Base-by-base conservation (phyloP, 345 rosid species). In the Erodium maritimum region DNA sequence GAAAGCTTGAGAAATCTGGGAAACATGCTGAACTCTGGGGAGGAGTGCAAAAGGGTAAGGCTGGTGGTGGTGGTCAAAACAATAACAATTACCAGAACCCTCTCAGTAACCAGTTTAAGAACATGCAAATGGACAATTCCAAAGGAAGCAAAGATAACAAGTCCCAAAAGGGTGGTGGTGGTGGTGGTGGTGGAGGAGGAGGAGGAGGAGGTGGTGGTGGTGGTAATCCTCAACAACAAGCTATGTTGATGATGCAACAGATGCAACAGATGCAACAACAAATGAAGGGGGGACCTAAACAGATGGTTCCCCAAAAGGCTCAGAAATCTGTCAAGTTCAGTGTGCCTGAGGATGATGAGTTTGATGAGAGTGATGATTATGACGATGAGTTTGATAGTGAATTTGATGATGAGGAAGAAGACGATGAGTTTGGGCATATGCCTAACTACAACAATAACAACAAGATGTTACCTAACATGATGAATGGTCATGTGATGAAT, bases 21-120 rank as follows among this genome's bases (percentile, higher is more conserved):
- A 94, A 89, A 69, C 88, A 84, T 65, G 99, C 96, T 17, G 95
- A 90, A 79, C 60, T 85, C 24, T 70, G 85, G 73, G 88, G 87
- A 37, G 77, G 33, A 25, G 4, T 73, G 21, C 83, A 79, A 11
- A 82, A 79, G 65, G 88, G 85, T 25, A 57, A 71, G 46, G 10
- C 33, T 25, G 33, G 33, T 25, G 33, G n/a, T n/a, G n/a, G 33
- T 25, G 33, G 46, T 37, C 13, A 12, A 5, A 12, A 12, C 14
- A 12, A 12, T 11, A 76, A 67, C 46, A 37, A 37, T 11, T 4
- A 64, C 68, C 81, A 70, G 24, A 73, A 68, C 68, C 57, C 56
- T 33, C 23, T 64, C 72, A 75, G 58, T 72, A 75, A 68, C 69
- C 85, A 82, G 70, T 62, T 76, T 69, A 75, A 77, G 74, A 75